Conservation (phyloP, 1,139 yeast species). For the Yamadazyma atmosphaerica region DNA sequence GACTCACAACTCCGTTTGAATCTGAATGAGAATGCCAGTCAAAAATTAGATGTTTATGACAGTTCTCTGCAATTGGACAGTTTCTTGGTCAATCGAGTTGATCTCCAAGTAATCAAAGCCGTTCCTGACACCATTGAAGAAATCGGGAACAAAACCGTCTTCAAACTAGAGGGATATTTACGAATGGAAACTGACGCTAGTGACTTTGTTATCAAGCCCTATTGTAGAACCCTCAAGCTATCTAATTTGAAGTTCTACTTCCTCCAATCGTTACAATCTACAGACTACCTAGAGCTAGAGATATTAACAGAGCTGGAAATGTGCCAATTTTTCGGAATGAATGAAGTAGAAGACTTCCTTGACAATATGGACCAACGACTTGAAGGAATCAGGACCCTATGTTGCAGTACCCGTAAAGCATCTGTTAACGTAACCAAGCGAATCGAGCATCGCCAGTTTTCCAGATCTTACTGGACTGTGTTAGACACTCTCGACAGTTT, state of each 20-base stretch:
- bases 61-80: conserved; percentile 9
- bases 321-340: conserved; percentile 26
- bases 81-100: conserved; percentile 16
- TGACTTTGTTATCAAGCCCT: conserved; percentile 30
- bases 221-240: conserved; percentile 28
- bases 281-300: conserved; percentile 21
- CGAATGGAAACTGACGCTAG: conserved; percentile 13
- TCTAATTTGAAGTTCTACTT: conserved; percentile 25
- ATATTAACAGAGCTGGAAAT: conserved; percentile 26
- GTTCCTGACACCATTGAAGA: conserved; percentile 15
- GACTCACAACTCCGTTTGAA: neutral
- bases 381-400: neutral
- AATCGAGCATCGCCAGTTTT: neutral
- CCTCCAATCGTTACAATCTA: conserved; percentile 11
- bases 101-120: conserved; percentile 11
- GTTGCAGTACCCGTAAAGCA: neutral
- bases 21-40: too few species aligned
- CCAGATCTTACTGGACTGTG: conserved; percentile 1
- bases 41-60: neutral
- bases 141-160: conserved; percentile 15
- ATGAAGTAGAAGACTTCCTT: conserved; percentile 28
- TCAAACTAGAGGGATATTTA: conserved; percentile 21
- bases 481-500: neutral
- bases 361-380: neutral
- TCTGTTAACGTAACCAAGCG: conserved; percentile 1